These are phyloP conservation scores for Hypoxylon perforatum DNA, from an alignment of 495 filamentous ascomycete species.

Conservation along the genomic window DNA sequence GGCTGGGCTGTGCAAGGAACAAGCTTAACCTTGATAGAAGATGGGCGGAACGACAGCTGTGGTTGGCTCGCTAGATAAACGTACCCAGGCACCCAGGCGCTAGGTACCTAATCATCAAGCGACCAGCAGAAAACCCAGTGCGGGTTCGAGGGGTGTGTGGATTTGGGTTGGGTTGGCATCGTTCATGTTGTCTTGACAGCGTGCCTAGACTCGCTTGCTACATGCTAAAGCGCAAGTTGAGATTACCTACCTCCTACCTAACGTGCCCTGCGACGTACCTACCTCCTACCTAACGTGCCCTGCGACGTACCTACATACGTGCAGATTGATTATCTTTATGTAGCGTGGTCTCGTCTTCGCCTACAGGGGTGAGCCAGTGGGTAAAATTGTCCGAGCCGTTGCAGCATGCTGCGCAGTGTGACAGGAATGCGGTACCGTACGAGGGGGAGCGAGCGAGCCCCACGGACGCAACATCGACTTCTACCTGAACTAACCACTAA, in stretches of 20 bases:
- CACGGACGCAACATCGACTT: constrained; percentile 28
- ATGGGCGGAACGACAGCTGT: constrained; percentile 19
- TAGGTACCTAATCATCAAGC: constrained; percentile 26
- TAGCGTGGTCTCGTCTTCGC: constrained; percentile 19
- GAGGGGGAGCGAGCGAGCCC: too few relatives aligned
- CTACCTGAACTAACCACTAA: too few relatives aligned
- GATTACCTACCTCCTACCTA: constrained; percentile 31
- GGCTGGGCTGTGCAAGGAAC: constrained; percentile 20
- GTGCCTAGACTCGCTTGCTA: background rate
- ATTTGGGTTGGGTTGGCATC: background rate
- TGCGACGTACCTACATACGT: constrained; percentile 19
- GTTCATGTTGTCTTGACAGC: background rate
- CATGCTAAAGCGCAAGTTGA: constrained; percentile 22
- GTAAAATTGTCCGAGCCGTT: constrained; percentile 47
- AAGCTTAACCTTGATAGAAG: constrained; percentile 35
- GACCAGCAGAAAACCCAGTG: background rate
- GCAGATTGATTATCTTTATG: constrained; percentile 40
- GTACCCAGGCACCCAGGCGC: too few relatives aligned
- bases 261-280: background rate
- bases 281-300: constrained; percentile 1
- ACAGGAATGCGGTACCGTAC: constrained; percentile 37
- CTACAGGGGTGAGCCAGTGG: constrained; percentile 39
- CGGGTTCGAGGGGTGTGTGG: constrained; percentile 12
- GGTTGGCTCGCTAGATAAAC: constrained; percentile 39
- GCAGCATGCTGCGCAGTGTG: constrained; percentile 37